Conservation (phyloP, 352 stramenopile genomes). For the Elongisporangium prolatum region DNA sequence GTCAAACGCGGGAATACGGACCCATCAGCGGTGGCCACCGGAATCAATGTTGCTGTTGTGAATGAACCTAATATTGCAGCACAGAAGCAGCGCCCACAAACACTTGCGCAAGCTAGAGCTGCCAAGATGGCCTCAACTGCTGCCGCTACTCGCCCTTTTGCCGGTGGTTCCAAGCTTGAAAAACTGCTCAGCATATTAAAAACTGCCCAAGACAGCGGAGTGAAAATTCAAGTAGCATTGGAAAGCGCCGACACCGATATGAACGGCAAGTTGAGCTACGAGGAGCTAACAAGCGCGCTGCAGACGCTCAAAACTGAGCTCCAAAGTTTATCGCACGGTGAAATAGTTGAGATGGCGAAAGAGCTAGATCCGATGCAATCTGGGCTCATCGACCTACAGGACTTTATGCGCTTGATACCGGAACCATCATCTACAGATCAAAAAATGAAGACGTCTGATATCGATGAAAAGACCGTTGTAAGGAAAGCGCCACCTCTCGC, state of each 20-base stretch:
- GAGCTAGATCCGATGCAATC: slow-evolving; percentile 27
- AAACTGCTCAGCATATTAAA: slow-evolving; percentile 45
- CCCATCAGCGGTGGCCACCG: not conserved
- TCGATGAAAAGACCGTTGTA: not conserved
- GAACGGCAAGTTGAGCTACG: slow-evolving; percentile 44
- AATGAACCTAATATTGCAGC: slow-evolving; percentile 5
- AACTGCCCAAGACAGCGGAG: slow-evolving; percentile 35
- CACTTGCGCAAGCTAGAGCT: slow-evolving; percentile 4
- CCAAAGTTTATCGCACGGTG: slow-evolving; percentile 19
- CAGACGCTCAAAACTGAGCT: slow-evolving; percentile 39
- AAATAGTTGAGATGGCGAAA: slow-evolving; percentile 26
- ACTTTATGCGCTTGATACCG: slow-evolving; percentile 31
- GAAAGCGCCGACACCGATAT: slow-evolving; percentile 76
- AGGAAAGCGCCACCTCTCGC: not conserved
- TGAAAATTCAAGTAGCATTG: slow-evolving; percentile 52
- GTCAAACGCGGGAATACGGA: slow-evolving; percentile 22
- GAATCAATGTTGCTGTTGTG: not conserved
- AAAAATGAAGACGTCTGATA: not conserved
- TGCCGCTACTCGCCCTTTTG: not conserved
- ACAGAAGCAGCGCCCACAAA: not conserved
- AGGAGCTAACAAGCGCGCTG: slow-evolving; percentile 46
- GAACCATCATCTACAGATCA: not conserved
- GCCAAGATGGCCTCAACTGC: not conserved
- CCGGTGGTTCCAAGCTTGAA: slow-evolving; percentile 9
- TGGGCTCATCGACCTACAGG: slow-evolving; percentile 28